Evolutionary conservation across 345 rosid species (phyloP).

Genomic region (Eucalyptus brandiana): DNA sequence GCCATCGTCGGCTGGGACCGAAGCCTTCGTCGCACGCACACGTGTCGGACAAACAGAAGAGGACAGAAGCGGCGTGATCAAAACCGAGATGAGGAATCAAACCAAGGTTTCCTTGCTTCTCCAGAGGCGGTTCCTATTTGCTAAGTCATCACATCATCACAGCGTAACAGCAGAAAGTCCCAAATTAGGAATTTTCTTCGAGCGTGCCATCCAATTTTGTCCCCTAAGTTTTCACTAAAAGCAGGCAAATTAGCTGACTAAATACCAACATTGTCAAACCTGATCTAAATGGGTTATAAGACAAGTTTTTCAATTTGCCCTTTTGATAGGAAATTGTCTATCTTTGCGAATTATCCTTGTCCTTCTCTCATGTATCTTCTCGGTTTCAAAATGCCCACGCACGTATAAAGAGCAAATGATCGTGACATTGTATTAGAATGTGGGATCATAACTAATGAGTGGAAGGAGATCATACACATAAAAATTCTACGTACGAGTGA

Average conservation of each 20-base stretch:
- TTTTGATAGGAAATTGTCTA: background rate
- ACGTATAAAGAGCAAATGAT: too few species aligned
- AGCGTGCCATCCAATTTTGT: background rate
- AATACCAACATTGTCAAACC: background rate
- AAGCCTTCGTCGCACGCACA: background rate
- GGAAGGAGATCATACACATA: too few species aligned
- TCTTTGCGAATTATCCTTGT: background rate
- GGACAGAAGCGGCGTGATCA: background rate
- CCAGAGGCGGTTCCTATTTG: background rate
- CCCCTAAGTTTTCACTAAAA: background rate
- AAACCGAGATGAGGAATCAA: background rate
- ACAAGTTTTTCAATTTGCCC: background rate
- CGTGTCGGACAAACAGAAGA: background rate
- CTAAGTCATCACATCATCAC: background rate
- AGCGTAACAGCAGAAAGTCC: background rate
- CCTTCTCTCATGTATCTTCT: too few species aligned
- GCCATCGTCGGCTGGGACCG: background rate
- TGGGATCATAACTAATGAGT: too few species aligned
- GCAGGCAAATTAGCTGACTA: background rate
- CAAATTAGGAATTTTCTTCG: background rate
- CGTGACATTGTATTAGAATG: too few species aligned
- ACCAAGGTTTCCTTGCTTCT: background rate
- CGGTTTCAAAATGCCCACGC: too few species aligned
- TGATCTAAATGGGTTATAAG: background rate
- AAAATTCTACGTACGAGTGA: rapidly evolving